Evolutionary conservation across 164 flowering plant genomes (phyloP).

Genomic region (Hamamelis virginiana): DNA sequence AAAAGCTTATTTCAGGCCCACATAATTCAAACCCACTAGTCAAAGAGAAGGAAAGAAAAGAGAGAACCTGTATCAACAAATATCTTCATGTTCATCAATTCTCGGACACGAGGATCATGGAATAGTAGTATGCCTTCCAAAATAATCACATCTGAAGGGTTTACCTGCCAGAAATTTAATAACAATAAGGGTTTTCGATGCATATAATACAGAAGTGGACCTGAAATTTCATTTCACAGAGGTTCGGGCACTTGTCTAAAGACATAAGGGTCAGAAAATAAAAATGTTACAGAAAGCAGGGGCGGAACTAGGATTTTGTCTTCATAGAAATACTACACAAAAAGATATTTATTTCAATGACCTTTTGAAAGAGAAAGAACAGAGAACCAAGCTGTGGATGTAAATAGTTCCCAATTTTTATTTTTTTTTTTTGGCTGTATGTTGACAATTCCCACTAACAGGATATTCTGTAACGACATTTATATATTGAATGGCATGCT

Average conservation of each 20-base stretch:
- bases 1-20: background rate
- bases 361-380: too few relatives aligned
- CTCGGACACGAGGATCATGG: conserved; percentile 91
- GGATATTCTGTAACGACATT: background rate
- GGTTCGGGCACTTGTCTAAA: background rate
- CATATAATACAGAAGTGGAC: background rate
- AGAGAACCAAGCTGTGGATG: too few relatives aligned
- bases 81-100: conserved; percentile 95
- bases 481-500: background rate
- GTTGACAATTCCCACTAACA: background rate
- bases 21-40: background rate
- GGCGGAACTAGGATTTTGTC: too few relatives aligned
- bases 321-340: too few relatives aligned
- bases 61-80: conserved; percentile 96
- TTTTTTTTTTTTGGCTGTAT: too few relatives aligned
- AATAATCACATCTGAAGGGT: conserved; percentile 91
- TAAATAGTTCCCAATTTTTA: too few relatives aligned
- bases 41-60: background rate
- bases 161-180: conserved; percentile 59
- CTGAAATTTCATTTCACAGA: background rate
- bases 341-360: too few relatives aligned
- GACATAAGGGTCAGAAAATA: background rate
- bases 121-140: conserved; percentile 94
- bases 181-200: conserved; percentile 6
- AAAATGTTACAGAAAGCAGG: too few relatives aligned